phyloP scores from a whole-genome alignment of 257 asterid genomes.

The Lantana camara region DNA sequence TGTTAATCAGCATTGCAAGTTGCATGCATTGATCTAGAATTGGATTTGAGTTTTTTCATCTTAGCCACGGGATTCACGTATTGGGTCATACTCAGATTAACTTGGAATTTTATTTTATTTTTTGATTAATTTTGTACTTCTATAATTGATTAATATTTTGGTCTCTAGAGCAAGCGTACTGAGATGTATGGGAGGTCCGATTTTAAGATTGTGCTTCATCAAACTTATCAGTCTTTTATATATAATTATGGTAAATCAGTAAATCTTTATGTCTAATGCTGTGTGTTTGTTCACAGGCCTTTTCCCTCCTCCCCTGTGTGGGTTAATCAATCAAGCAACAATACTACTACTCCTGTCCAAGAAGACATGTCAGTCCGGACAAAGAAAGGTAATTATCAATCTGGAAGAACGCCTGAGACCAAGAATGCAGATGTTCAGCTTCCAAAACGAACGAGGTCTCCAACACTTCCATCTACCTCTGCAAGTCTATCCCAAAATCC shows the following conservation, averaged over 20 bases:
- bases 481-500: conserved; percentile 41
- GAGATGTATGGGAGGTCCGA: conserved; percentile 11
- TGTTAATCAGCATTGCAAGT: too few relatives aligned
- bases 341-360: conserved; percentile 36
- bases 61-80: too few relatives aligned
- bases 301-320: conserved; percentile 40
- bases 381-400: conserved; percentile 36
- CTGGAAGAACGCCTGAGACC: conserved; percentile 46
- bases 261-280: background rate
- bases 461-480: conserved; percentile 44
- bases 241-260: background rate
- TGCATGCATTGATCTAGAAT: too few relatives aligned
- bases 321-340: conserved; percentile 47
- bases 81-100: too few relatives aligned
- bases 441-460: conserved; percentile 78
- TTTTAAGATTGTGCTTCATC: conserved; percentile 7
- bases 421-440: conserved; percentile 52
- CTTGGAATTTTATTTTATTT: too few relatives aligned
- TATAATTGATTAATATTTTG: conserved; percentile 13
- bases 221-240: background rate
- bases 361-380: conserved; percentile 36
- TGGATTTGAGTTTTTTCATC: background rate
- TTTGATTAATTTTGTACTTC: conserved; percentile 2
- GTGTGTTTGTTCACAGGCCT: conserved; percentile 44
- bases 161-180: conserved; percentile 4